Evolutionary conservation across 257 asterid species (phyloP).

Genomic region (Cruciata laevipes): DNA sequence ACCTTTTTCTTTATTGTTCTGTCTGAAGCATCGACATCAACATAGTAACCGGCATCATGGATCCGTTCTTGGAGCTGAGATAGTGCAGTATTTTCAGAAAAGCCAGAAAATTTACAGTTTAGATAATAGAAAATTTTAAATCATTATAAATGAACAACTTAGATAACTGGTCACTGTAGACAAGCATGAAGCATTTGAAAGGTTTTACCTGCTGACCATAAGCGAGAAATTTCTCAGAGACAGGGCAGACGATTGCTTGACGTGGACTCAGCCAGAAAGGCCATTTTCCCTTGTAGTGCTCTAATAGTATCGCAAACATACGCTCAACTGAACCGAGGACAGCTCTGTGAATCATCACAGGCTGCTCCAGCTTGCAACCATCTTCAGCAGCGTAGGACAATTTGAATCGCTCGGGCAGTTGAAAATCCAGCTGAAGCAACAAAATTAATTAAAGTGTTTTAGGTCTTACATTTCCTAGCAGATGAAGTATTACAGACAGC

Average conservation of each 20-base stretch:
- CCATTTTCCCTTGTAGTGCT: conserved; percentile 97
- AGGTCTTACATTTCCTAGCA: no score
- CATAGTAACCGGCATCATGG: conserved; percentile 71
- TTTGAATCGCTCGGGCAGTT: conserved; percentile 89
- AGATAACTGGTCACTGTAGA: not conserved
- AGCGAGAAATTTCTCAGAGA: conserved; percentile 77
- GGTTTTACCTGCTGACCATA: conserved; percentile 67
- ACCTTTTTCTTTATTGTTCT: conserved; percentile 94
- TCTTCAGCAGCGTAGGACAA: conserved; percentile 92
- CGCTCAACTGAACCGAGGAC: conserved; percentile 95
- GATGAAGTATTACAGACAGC: not conserved
- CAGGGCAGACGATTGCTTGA: conserved; percentile 96
- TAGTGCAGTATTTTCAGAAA: conserved; percentile 1
- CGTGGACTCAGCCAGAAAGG: conserved; percentile 99
- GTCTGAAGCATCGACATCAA: conserved; percentile 83
- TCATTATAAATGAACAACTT: not conserved
- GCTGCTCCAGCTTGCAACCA: conserved; percentile 82
- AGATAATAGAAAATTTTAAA: not conserved
- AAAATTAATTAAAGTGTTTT: conserved; percentile 13
- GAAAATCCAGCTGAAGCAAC: conserved; percentile 90
- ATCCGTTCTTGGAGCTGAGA: conserved; percentile 63
- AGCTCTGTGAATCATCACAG: conserved; percentile 98
- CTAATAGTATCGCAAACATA: conserved; percentile 92
- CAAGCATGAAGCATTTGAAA: conserved; percentile 1
- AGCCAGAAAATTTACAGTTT: not conserved